Percentiles rank a stretch among this genome's conserved stretches.
These are phyloP conservation scores for Suhomyces vadensis DNA, from an alignment of 805 yeast species.

Conservation along the genomic window DNA sequence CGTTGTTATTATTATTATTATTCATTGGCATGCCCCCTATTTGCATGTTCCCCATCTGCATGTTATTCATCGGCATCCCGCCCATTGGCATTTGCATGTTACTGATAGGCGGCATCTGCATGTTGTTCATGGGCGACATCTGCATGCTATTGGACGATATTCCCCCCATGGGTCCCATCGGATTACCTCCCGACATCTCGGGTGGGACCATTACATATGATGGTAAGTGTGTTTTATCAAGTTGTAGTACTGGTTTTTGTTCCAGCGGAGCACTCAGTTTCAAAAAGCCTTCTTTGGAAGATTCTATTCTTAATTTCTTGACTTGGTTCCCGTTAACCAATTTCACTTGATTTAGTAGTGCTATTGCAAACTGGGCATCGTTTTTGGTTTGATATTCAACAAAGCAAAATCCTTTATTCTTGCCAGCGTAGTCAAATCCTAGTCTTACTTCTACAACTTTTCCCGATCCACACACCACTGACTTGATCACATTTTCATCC, in stretches of 20 bases:
- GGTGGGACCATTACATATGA: slow-evolving; percentile 58
- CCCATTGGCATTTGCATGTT: slow-evolving; percentile 1
- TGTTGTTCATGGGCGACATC: not conserved
- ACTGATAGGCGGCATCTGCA: not conserved
- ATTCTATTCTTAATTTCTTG: slow-evolving; percentile 55
- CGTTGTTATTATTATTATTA: not conserved
- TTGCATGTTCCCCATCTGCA: not conserved
- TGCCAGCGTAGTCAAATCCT: slow-evolving; percentile 57
- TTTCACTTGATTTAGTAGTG: slow-evolving; percentile 44
- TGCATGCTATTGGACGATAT: not conserved
- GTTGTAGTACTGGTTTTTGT: slow-evolving; percentile 43
- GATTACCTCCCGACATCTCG: slow-evolving; percentile 34
- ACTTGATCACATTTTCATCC: slow-evolving; percentile 62
- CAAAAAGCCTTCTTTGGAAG: slow-evolving; percentile 58
- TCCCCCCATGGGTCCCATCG: slow-evolving; percentile 1
- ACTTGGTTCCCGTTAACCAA: slow-evolving; percentile 30
- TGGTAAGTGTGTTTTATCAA: slow-evolving; percentile 52
- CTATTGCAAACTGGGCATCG: slow-evolving; percentile 54
- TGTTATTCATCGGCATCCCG: not conserved
- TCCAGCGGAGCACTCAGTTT: slow-evolving; percentile 36
- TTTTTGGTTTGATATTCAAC: slow-evolving; percentile 55
- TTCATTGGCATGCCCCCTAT: not conserved
- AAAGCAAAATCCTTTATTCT: slow-evolving; percentile 67
- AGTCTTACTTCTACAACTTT: slow-evolving; percentile 66
- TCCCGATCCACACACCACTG: slow-evolving; percentile 71